Conservation (phyloP, 148 eudicot species). For the Pharnaceum exiguum region DNA sequence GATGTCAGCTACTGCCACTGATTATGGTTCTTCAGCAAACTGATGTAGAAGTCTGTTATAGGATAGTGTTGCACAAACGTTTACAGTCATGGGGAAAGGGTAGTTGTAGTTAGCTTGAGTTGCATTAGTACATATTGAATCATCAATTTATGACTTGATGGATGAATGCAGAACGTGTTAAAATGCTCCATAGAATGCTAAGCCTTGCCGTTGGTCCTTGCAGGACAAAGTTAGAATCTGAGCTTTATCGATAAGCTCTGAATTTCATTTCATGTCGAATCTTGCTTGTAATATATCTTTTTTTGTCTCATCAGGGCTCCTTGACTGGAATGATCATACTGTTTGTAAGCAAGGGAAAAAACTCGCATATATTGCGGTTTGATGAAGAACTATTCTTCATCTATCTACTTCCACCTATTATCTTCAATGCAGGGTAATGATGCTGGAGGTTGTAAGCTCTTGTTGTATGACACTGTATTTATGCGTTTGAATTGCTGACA, state of each 20-base stretch:
- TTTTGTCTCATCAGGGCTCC: conserved; percentile 45
- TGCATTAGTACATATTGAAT: too few species aligned
- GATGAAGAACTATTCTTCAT: conserved; percentile 87
- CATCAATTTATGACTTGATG: too few species aligned
- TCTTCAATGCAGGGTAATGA: conserved; percentile 92
- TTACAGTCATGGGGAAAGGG: too few species aligned
- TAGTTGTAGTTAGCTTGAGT: too few species aligned
- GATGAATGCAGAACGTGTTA: too few species aligned
- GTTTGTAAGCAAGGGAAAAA: conserved; percentile 69
- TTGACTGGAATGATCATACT: conserved; percentile 58
- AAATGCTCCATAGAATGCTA: too few species aligned
- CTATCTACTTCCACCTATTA: conserved; percentile 92
- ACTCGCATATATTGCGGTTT: conserved; percentile 78
- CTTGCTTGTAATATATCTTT: neutral
- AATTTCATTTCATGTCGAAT: neutral
- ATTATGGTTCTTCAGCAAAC: too few species aligned
- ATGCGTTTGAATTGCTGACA: neutral
- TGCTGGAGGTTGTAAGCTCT: neutral
- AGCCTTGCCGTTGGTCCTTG: too few species aligned
- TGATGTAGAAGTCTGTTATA: too few species aligned
- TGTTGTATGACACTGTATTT: neutral
- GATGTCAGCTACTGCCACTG: too few species aligned
- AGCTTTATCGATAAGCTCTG: neutral
- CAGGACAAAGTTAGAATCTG: too few species aligned
- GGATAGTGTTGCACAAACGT: too few species aligned